These are phyloP conservation scores for Coelastrella sp. DNA, from an alignment of 139 green algal genomes.

Conservation along the genomic window DNA sequence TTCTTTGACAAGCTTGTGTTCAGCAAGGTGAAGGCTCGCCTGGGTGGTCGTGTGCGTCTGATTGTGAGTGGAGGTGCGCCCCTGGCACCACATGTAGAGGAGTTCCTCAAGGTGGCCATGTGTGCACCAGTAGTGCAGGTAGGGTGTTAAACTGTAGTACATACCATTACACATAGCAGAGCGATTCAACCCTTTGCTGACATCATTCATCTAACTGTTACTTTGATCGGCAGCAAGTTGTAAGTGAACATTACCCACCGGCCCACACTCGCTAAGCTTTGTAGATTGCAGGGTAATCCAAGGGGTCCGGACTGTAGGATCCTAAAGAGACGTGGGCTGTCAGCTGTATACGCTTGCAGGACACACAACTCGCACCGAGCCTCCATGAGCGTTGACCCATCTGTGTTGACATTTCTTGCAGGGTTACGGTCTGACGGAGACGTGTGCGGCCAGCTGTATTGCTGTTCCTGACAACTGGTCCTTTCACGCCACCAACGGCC, in stretches of 20 bases:
- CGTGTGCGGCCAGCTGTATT: slow-evolving; percentile 84
- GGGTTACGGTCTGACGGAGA: slow-evolving; percentile 96
- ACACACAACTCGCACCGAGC: neutral
- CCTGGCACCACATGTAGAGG: slow-evolving; percentile 89
- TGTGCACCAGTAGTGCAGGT: slow-evolving; percentile 78
- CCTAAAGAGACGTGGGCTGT: neutral
- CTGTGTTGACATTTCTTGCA: slow-evolving; percentile 47
- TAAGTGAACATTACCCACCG: no score
- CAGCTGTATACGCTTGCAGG: neutral
- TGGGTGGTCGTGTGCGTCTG: slow-evolving; percentile 75
- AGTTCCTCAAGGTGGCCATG: slow-evolving; percentile 86
- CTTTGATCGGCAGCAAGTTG: no score
- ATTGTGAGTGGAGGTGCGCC: slow-evolving; percentile 88
- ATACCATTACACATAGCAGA: neutral
- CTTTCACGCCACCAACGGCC: slow-evolving; percentile 81
- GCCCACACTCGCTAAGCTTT: no score
- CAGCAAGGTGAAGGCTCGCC: slow-evolving; percentile 78
- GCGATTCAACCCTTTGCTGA: neutral
- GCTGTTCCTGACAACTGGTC: slow-evolving; percentile 57
- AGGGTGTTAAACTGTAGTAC: slow-evolving; percentile 25
- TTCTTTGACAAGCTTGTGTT: slow-evolving; percentile 93
- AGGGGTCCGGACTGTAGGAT: no score
- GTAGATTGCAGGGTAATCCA: no score
- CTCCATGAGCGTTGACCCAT: neutral
- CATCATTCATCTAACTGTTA: neutral